Evolutionary conservation across 768 basidiomycete genomes (phyloP).

Genomic region (Tricholoma bakamatsutake): DNA sequence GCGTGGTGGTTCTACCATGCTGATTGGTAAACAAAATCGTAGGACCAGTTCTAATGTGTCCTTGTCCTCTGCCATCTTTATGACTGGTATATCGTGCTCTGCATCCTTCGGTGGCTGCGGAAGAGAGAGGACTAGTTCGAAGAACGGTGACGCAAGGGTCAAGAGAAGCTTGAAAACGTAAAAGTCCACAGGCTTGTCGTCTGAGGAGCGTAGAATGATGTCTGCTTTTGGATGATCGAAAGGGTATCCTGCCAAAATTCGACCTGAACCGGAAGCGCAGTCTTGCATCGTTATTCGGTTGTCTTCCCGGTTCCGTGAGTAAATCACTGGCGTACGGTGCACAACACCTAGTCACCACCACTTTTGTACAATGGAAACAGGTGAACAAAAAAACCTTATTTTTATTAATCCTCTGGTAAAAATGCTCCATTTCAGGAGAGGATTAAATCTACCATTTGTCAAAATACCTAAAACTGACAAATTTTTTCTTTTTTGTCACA

Average conservation of each 20-base stretch:
- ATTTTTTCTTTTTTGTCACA: too few species aligned
- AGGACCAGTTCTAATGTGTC: constrained; percentile 36
- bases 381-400: too few species aligned
- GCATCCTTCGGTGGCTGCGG: constrained; percentile 35
- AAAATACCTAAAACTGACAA: too few species aligned
- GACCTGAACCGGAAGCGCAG: neutral
- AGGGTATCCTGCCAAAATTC: constrained; percentile 21
- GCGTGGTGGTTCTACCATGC: constrained; percentile 23
- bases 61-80: constrained; percentile 43
- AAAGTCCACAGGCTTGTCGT: constrained; percentile 40
- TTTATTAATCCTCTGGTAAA: too few species aligned
- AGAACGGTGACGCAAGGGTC: constrained; percentile 52
- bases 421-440: too few species aligned
- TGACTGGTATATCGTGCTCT: constrained; percentile 33
- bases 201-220: constrained; percentile 50
- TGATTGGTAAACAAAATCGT: constrained; percentile 43
- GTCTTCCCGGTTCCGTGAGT: too few species aligned
- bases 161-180: constrained; percentile 50
- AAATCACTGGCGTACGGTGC: too few species aligned
- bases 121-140: constrained; percentile 48
- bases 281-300: too few species aligned
- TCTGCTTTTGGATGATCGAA: constrained; percentile 47
- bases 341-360: too few species aligned
- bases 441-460: too few species aligned
- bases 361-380: too few species aligned